A percentile compares a stretch with the other conserved stretches of the same genome.
phyloP scores from a whole-genome alignment of 306 rosid species.

The Mimosa bimucronata region DNA sequence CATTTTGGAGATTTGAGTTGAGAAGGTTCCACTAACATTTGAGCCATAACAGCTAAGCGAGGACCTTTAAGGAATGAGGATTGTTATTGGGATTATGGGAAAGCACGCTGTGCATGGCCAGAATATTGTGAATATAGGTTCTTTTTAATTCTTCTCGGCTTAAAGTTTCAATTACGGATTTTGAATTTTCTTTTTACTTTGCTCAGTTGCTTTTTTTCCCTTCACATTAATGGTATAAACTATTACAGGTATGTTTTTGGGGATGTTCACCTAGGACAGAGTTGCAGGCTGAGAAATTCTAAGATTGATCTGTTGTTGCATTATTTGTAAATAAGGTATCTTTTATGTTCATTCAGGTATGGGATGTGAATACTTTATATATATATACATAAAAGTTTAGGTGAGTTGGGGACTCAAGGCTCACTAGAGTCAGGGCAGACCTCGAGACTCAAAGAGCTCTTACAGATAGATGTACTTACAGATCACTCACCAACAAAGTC shows the following conservation, averaged over 20 bases:
- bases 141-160: conserved; percentile 29
- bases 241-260: conserved; percentile 84
- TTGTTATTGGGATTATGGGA: conserved; percentile 99
- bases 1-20: conserved; percentile 36
- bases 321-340: conserved; percentile 80
- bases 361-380: too few species aligned
- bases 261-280: conserved; percentile 97
- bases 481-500: too few species aligned
- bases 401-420: too few species aligned
- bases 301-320: conserved; percentile 57
- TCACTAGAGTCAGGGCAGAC: too few species aligned
- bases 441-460: too few species aligned
- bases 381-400: too few species aligned
- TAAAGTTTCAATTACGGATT: conserved; percentile 30
- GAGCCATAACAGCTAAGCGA: conserved; percentile 74
- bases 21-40: conserved; percentile 35
- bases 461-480: too few species aligned
- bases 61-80: conserved; percentile 95
- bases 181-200: background rate
- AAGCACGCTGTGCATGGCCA: conserved; percentile 97
- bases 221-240: conserved; percentile 31
- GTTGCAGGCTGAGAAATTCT: conserved; percentile 86
- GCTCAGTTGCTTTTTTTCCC: background rate
- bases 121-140: conserved; percentile 98
- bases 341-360: conserved; percentile 10